Conservation (phyloP, 352 stramenopile genomes). For the Phytophthora pseudosyringae region DNA sequence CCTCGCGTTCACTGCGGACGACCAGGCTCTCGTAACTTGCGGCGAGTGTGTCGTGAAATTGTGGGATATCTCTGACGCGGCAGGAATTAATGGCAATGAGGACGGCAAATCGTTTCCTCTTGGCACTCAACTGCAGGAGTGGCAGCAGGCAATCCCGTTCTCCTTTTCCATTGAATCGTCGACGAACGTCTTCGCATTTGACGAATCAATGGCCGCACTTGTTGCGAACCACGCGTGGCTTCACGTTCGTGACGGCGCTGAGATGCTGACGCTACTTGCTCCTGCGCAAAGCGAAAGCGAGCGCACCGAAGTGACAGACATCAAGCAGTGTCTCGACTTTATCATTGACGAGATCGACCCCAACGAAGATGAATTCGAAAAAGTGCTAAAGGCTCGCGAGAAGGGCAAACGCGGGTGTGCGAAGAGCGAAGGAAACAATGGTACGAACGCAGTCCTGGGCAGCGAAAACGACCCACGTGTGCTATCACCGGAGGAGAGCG, state of each 20-base stretch:
- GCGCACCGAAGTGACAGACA: slow-evolving; percentile 22
- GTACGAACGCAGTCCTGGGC: background rate
- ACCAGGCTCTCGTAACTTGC: slow-evolving; percentile 49
- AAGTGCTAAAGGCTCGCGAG: slow-evolving; percentile 2
- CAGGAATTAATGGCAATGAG: background rate
- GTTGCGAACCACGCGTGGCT: slow-evolving; percentile 60
- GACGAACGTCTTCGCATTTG: slow-evolving; percentile 50
- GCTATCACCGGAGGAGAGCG: slow-evolving; percentile 17
- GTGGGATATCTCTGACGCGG: slow-evolving; percentile 40
- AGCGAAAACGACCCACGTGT: background rate
- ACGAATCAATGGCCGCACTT: slow-evolving; percentile 42
- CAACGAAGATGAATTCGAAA: slow-evolving; percentile 17
- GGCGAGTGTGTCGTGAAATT: slow-evolving; percentile 55
- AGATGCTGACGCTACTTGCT: slow-evolving; percentile 20
- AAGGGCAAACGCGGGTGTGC: background rate
- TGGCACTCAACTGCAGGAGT: slow-evolving; percentile 29
- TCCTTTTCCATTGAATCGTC: slow-evolving; percentile 45
- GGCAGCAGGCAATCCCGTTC: slow-evolving; percentile 46
- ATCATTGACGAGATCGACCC: slow-evolving; percentile 30
- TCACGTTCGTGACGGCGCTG: slow-evolving; percentile 6
- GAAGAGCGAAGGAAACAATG: slow-evolving; percentile 11
- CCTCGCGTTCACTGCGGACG: slow-evolving; percentile 44
- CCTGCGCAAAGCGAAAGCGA: slow-evolving; percentile 27
- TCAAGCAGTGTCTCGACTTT: slow-evolving; percentile 32
- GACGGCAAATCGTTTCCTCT: background rate